Conservation (phyloP, 768 basidiomycete species). For the Coprinopsis cinerea region DNA sequence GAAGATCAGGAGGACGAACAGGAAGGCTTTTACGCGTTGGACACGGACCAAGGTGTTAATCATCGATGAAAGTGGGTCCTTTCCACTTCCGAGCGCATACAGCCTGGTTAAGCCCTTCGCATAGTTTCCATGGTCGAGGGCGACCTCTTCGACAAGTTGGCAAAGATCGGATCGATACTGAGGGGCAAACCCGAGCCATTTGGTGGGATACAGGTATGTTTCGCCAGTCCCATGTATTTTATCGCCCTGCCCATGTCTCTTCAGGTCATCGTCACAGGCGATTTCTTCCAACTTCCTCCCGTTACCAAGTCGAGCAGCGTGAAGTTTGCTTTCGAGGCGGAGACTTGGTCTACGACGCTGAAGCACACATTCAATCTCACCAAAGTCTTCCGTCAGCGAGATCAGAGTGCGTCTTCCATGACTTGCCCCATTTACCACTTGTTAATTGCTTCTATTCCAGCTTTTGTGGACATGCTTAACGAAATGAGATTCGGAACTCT, state of each 20-base stretch:
- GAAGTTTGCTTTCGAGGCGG: slow-evolving; percentile 91
- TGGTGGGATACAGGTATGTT: slow-evolving; percentile 83
- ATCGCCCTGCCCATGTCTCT: not conserved
- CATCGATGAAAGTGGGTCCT: slow-evolving; percentile 65
- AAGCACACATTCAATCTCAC: slow-evolving; percentile 86
- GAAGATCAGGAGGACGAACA: slow-evolving; percentile 77
- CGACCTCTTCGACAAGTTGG: slow-evolving; percentile 87
- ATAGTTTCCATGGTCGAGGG: slow-evolving; percentile 98
- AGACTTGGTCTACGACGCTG: slow-evolving; percentile 68
- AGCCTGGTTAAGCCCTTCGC: not conserved
- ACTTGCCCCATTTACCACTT: not conserved
- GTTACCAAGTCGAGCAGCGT: slow-evolving; percentile 63
- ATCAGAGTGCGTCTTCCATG: slow-evolving; percentile 56
- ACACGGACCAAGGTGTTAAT: slow-evolving; percentile 76
- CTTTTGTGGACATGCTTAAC: slow-evolving; percentile 94
- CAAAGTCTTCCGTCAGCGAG: slow-evolving; percentile 92
- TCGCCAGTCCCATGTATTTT: not conserved
- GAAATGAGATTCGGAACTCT: slow-evolving; percentile 93
- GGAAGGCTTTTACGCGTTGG: slow-evolving; percentile 81
- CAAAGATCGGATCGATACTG: slow-evolving; percentile 58
- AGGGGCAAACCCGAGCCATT: slow-evolving; percentile 68
- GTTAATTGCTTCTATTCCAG: slow-evolving; percentile 29
- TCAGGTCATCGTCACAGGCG: slow-evolving; percentile 88
- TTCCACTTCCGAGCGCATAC: not conserved
- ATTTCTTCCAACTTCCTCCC: slow-evolving; percentile 98